phyloP scores from a whole-genome alignment of 2,329 filamentous ascomycete species.

The Diaporthe aspalathi region DNA sequence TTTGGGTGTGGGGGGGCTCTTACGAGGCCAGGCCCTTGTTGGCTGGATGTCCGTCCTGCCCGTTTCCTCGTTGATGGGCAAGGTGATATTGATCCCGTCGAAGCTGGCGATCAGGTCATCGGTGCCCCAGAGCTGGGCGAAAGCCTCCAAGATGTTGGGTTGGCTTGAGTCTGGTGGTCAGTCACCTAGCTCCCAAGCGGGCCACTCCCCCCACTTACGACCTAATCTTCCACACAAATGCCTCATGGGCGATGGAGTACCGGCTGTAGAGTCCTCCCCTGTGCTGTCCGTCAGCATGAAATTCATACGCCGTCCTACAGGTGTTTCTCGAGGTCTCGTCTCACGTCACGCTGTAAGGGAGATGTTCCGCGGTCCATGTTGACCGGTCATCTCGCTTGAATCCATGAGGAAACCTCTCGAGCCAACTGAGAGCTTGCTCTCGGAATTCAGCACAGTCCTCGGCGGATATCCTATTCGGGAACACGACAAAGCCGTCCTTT shows the following conservation, averaged over 20 bases:
- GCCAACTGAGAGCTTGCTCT: conserved; percentile 33
- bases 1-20: background rate
- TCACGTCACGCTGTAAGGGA: conserved; percentile 34
- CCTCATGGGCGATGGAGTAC: conserved; percentile 33
- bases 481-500: conserved; percentile 33
- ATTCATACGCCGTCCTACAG: too few species aligned
- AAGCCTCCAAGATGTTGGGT: conserved; percentile 32
- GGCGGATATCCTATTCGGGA: conserved; percentile 17
- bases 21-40: conserved; percentile 32
- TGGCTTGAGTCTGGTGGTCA: background rate
- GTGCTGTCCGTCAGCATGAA: background rate
- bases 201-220: background rate
- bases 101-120: conserved; percentile 37
- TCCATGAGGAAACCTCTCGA: conserved; percentile 34
- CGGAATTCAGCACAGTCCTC: conserved; percentile 33
- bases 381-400: conserved; percentile 34
- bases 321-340: background rate
- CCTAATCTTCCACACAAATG: conserved; percentile 36
- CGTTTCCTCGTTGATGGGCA: conserved; percentile 30
- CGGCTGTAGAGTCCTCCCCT: conserved; percentile 33
- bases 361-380: conserved; percentile 33
- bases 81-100: conserved; percentile 35
- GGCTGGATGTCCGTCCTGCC: conserved; percentile 34
- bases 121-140: conserved; percentile 33
- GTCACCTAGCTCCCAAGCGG: too few species aligned